phyloP scores from a whole-genome alignment of 1,284 basidiomycete genomes.

The Puccinia coronata region DNA sequence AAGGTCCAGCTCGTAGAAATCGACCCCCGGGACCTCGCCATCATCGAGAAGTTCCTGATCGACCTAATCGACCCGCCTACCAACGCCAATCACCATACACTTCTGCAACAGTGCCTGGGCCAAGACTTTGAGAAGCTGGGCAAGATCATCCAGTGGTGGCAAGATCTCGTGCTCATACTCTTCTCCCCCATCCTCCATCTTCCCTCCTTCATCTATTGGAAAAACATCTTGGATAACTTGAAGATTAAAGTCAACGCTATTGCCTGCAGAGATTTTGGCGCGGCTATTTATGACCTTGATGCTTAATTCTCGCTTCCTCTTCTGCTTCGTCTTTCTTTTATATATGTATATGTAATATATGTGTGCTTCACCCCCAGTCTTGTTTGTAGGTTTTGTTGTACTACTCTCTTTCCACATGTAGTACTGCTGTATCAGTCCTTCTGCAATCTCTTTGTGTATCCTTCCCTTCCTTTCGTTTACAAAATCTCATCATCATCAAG shows the following conservation, averaged over 20 bases:
- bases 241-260: constrained; percentile 3
- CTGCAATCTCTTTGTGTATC: no score
- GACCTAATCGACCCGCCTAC: constrained; percentile 9
- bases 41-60: constrained; percentile 32
- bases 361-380: no score
- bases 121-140: constrained; percentile 44
- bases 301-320: no score
- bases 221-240: constrained; percentile 19
- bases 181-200: neutral
- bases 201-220: neutral
- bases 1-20: neutral
- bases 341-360: no score
- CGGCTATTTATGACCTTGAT: neutral
- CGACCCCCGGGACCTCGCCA: constrained; percentile 7
- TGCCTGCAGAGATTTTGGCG: constrained; percentile 21
- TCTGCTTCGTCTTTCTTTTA: no score
- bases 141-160: constrained; percentile 32
- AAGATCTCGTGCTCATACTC: constrained; percentile 8
- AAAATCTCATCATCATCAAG: no score
- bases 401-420: no score
- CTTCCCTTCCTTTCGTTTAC: no score
- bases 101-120: constrained; percentile 1
- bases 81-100: neutral
- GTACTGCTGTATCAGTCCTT: no score
- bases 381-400: no score